These are phyloP conservation scores for Kondoa subrosea DNA, from an alignment of 768 basidiomycete species.

Conservation along the genomic window DNA sequence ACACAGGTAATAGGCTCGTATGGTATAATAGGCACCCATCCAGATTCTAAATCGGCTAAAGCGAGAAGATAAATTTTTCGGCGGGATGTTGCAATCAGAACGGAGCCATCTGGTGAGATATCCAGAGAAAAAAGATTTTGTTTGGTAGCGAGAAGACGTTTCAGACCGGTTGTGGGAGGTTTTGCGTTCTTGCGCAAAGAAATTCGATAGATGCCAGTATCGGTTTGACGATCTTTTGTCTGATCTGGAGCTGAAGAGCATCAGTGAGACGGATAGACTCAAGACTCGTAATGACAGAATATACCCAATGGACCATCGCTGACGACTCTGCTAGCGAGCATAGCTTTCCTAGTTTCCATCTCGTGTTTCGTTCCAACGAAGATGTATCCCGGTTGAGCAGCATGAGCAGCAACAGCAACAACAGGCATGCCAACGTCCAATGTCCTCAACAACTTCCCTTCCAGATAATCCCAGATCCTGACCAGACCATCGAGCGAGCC, in stretches of 20 bases:
- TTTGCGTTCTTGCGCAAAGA: not conserved
- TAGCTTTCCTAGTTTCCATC: not conserved
- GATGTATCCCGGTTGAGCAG: slow-evolving; percentile 48
- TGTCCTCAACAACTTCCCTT: slow-evolving; percentile 58
- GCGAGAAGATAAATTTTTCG: not conserved
- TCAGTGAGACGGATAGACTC: too few relatives aligned
- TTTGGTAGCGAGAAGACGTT: not conserved
- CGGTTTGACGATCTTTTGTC: not conserved
- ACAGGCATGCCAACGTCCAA: slow-evolving; percentile 55
- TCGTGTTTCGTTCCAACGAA: slow-evolving; percentile 33
- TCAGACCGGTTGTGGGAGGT: not conserved
- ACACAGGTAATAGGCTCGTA: slow-evolving; percentile 65
- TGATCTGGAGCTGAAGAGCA: not conserved
- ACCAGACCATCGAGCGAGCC: slow-evolving; percentile 66
- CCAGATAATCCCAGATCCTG: slow-evolving; percentile 84
- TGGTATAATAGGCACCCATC: slow-evolving; percentile 68
- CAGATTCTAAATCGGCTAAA: slow-evolving; percentile 36
- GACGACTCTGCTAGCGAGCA: too few relatives aligned
- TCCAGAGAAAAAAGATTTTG: not conserved
- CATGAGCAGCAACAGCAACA: slow-evolving; percentile 53
- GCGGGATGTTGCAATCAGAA: not conserved
- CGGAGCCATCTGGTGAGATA: not conserved
- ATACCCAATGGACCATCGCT: too few relatives aligned
- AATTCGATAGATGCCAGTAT: not conserved
- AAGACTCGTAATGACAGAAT: too few relatives aligned